phyloP scores from a whole-genome alignment of 73 alveolate genomes.

The Vitrella brassicaformis region DNA sequence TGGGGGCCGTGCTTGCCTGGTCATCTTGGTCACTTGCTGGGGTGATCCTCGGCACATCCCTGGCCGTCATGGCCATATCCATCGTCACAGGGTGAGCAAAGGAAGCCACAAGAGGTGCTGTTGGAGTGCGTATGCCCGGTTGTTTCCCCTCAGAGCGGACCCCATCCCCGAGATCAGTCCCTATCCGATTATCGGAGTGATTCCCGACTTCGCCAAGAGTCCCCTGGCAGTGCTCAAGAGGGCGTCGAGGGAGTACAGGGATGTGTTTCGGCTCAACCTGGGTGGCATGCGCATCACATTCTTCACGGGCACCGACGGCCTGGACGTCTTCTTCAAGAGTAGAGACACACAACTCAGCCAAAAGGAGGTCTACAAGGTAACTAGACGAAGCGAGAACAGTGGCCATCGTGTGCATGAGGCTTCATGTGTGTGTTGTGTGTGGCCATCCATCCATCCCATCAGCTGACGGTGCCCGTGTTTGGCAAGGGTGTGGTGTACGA shows the following conservation, averaged over 20 bases:
- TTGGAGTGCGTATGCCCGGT: too few species aligned
- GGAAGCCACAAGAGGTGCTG: too few species aligned
- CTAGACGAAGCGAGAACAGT: too few species aligned
- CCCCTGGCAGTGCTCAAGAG: neutral
- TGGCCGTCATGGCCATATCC: too few species aligned
- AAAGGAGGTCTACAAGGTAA: neutral
- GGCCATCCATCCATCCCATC: neutral
- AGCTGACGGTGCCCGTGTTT: neutral
- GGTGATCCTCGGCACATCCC: too few species aligned
- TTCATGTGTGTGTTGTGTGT: neutral
- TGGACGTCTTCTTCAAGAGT: neutral
- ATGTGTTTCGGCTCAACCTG: neutral
- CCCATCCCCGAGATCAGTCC: neutral
- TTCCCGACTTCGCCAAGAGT: neutral
- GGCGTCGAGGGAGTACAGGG: neutral
- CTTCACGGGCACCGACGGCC: neutral
- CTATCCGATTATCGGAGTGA: neutral
- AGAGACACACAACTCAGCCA: neutral
- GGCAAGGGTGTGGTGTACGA: neutral
- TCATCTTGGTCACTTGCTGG: too few species aligned
- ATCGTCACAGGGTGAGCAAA: too few species aligned
- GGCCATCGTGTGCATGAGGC: neutral
- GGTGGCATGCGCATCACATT: neutral
- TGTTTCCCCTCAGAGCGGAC: neutral
- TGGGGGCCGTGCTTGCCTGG: too few species aligned